These are phyloP conservation scores for Boletus pseudopeckii DNA, from an alignment of 768 basidiomycete species.

Conservation along the genomic window DNA sequence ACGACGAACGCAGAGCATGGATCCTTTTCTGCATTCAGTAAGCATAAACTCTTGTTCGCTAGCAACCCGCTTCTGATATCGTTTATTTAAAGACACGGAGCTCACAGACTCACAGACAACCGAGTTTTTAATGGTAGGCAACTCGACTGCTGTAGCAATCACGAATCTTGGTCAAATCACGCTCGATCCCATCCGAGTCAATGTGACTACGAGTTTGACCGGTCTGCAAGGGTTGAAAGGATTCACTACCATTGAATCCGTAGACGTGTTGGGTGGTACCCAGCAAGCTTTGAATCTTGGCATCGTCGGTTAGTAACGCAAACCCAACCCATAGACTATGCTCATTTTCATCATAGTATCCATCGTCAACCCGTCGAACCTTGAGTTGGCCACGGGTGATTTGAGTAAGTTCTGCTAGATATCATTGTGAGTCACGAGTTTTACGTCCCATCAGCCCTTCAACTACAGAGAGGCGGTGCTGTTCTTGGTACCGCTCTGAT, in stretches of 20 bases:
- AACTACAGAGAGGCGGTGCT: conserved; percentile 49
- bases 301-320: conserved; percentile 47
- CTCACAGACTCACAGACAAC: conserved; percentile 49
- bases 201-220: conserved; percentile 57
- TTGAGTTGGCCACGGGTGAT: conserved; percentile 60
- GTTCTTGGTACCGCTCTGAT: conserved; percentile 59
- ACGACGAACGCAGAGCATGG: conserved; percentile 46
- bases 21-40: conserved; percentile 59
- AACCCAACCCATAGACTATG: not conserved
- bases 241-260: conserved; percentile 49
- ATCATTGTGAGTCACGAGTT: not conserved
- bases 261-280: conserved; percentile 68
- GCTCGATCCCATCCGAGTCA: conserved; percentile 69
- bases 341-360: conserved; percentile 37
- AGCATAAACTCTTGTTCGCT: conserved; percentile 16
- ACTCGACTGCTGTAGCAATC: conserved; percentile 57
- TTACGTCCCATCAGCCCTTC: conserved; percentile 41
- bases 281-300: conserved; percentile 53
- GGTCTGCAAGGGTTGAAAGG: conserved; percentile 62
- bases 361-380: conserved; percentile 66
- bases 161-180: conserved; percentile 62
- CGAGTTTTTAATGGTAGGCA: conserved; percentile 56
- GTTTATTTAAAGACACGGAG: conserved; percentile 43
- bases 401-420: conserved; percentile 43
- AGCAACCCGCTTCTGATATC: not conserved